Evolutionary conservation across 1,139 yeast genomes (phyloP), one percentile per base, ranked within the genome.

Genomic region (Blastobotrys raffinosifermentans): DNA sequence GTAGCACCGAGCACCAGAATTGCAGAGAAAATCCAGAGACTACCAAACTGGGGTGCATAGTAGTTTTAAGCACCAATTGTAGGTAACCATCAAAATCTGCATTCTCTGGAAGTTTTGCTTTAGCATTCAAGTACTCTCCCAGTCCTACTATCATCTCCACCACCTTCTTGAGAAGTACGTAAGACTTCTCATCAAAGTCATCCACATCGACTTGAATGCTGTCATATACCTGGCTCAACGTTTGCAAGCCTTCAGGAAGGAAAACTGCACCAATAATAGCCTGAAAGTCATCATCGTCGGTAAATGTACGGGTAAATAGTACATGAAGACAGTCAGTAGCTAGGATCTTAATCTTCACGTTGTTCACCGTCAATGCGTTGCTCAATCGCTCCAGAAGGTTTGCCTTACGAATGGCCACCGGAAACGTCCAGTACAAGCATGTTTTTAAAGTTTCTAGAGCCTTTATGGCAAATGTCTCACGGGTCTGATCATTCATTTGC

Each of bases 61-160:
- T 84, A 1, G 96, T 86, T 32, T 77, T 73, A 32, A 91, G 66
- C 3, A 93, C 87, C 27, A 93, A 70, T 39, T 73, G 71, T 44
- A 89, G 69, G 54, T 85, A 91, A 36, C 74, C 75, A 23, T 66
- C 67, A 4, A 79, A 64, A 53, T 80, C 85, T 1, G 80, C 68
- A 21, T 66, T 63, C 15, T 70, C 73, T 1, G 71, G 70, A 10
- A 67, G 55, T 19, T 53, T 49, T 22, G 48, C 46, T 32, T 57
- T 54, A 19, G 60, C 53, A 45, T 75, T 78, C 41, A 83, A 65
- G 56, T 78, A 80, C 51, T 82, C 95, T 50, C 95, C 86, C 29
- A 91, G 66, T 1, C 94, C 86, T 26, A 91, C 94, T 34, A 89
- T 76, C 85, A 91, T 83, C 58, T 93, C 98, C 4, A 89, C 96